Evolutionary conservation across 1,284 basidiomycete species (phyloP).

Genomic region (Tetrapyrgos nigripes): DNA sequence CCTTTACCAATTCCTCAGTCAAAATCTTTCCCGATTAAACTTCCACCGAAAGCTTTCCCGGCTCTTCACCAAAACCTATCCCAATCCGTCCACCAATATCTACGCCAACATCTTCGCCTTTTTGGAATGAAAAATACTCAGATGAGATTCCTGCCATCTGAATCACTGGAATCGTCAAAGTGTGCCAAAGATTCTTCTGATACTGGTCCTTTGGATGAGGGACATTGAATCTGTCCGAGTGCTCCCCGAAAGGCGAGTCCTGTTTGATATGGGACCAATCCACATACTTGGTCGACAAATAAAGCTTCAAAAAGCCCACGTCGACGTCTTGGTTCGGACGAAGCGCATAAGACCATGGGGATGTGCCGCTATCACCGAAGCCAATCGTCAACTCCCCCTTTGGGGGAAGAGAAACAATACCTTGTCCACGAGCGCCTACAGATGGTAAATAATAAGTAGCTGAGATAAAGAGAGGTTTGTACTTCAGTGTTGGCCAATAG

Average conservation of each 20-base stretch:
- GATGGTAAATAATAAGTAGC: background rate
- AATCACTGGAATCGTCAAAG: slow-evolving; percentile 2
- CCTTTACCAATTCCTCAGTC: too few species aligned
- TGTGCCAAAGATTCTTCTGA: slow-evolving; percentile 12
- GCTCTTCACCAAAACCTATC: too few species aligned
- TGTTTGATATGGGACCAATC: slow-evolving; percentile 13
- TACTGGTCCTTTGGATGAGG: background rate
- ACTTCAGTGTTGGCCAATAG: background rate
- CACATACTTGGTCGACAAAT: slow-evolving; percentile 18
- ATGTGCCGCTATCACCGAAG: background rate
- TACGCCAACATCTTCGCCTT: too few species aligned
- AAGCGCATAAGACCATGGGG: background rate
- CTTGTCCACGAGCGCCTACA: background rate
- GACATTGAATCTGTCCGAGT: background rate
- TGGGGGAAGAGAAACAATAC: background rate
- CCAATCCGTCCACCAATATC: too few species aligned
- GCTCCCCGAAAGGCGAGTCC: slow-evolving; percentile 7
- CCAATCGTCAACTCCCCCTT: background rate
- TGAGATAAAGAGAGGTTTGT: background rate
- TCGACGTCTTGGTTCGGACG: slow-evolving; percentile 15
- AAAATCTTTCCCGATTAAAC: too few species aligned
- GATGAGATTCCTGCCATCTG: background rate
- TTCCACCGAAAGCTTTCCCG: too few species aligned
- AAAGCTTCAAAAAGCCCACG: slow-evolving; percentile 23
- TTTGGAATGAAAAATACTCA: too few species aligned